These are phyloP conservation scores for Diatrype stigma DNA, from an alignment of 2,329 filamentous ascomycete species.

Conservation along the genomic window DNA sequence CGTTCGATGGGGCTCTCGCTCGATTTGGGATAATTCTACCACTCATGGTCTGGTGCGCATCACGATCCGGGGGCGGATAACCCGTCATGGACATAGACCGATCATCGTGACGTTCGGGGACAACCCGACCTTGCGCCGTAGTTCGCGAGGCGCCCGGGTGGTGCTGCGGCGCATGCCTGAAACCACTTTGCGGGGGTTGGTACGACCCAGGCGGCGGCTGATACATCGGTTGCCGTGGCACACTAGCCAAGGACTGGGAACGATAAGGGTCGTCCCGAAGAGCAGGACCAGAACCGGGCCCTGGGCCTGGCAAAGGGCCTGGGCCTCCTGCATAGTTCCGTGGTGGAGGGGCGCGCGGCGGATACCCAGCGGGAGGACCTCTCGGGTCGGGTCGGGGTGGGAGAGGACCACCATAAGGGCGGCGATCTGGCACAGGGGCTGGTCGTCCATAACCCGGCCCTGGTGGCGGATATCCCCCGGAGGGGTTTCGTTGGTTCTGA, in stretches of 20 bases:
- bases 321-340: conserved; percentile 56
- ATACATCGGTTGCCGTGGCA: conserved; percentile 69
- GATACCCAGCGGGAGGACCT: conserved; percentile 42
- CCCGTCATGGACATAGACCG: conserved; percentile 95
- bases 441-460: conserved; percentile 36
- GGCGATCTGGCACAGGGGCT: conserved; percentile 48
- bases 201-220: conserved; percentile 58
- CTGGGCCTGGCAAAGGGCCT: background rate
- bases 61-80: conserved; percentile 67
- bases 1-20: conserved; percentile 40
- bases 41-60: conserved; percentile 87
- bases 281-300: conserved; percentile 56
- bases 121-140: conserved; percentile 84
- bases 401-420: conserved; percentile 69
- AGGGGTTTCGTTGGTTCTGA: conserved; percentile 48
- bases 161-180: conserved; percentile 77
- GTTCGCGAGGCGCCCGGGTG: conserved; percentile 65
- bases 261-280: conserved; percentile 82
- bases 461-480: conserved; percentile 41
- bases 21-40: conserved; percentile 84
- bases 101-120: conserved; percentile 89
- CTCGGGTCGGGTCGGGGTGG: conserved; percentile 63
- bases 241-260: conserved; percentile 85
- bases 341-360: conserved; percentile 45
- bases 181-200: conserved; percentile 65